Percentiles rank a stretch among this genome's conserved stretches.
These are phyloP conservation scores for Phytophthora tubulina DNA, from an alignment of 352 stramenopile species.

Conservation along the genomic window DNA sequence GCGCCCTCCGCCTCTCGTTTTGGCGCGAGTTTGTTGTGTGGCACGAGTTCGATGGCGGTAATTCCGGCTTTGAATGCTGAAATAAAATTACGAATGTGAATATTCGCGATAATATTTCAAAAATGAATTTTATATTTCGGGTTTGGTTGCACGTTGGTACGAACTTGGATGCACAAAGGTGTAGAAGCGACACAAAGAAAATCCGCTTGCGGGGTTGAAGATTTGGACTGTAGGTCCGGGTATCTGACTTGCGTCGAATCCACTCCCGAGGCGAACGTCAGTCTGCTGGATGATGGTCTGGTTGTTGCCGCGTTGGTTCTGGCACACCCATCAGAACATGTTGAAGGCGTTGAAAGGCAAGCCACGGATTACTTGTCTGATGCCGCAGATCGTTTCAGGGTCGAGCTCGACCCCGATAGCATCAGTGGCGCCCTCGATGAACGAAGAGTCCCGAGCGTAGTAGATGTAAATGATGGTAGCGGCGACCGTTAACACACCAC, in stretches of 20 bases:
- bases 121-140: too few relatives aligned
- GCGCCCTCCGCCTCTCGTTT: too few relatives aligned
- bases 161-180: too few relatives aligned
- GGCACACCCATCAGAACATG: slow-evolving; percentile 65
- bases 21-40: too few relatives aligned
- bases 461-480: slow-evolving; percentile 62
- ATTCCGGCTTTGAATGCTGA: too few relatives aligned
- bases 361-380: slow-evolving; percentile 59
- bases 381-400: slow-evolving; percentile 50
- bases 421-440: slow-evolving; percentile 55
- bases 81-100: too few relatives aligned
- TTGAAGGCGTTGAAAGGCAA: slow-evolving; percentile 52
- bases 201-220: slow-evolving; percentile 52
- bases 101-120: too few relatives aligned
- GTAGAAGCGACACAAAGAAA: slow-evolving; percentile 55
- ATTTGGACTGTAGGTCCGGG: slow-evolving; percentile 59
- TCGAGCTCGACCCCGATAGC: slow-evolving; percentile 52
- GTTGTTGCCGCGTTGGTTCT: slow-evolving; percentile 75
- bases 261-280: slow-evolving; percentile 53
- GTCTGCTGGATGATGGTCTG: slow-evolving; percentile 76
- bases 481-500: slow-evolving; percentile 36
- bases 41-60: too few relatives aligned
- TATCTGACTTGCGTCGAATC: slow-evolving; percentile 50
- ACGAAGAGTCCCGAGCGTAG: slow-evolving; percentile 54
- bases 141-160: too few relatives aligned